phyloP scores from a whole-genome alignment of 2,329 filamentous ascomycete genomes.

The Fusarium caatingaense region DNA sequence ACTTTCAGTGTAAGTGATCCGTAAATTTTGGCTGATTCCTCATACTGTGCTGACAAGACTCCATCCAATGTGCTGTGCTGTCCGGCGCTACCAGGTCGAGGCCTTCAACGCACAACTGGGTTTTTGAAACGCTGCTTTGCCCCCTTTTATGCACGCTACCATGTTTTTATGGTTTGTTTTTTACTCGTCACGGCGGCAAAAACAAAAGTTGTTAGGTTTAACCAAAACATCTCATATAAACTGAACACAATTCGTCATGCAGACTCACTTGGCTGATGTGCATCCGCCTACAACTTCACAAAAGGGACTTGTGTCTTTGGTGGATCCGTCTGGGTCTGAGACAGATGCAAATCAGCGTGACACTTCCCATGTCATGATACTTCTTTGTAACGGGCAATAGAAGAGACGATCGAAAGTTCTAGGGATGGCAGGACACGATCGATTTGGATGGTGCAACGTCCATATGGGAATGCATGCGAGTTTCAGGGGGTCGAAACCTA shows the following conservation, averaged over 20 bases:
- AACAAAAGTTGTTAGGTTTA: background rate
- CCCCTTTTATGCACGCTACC: conserved; percentile 19
- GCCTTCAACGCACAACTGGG: conserved; percentile 22
- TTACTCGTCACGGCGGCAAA: conserved; percentile 9
- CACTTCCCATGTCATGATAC: conserved; percentile 13
- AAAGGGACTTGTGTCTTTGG: conserved; percentile 5
- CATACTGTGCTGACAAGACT: conserved; percentile 22
- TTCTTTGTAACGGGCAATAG: conserved; percentile 18
- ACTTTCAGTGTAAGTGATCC: conserved; percentile 7
- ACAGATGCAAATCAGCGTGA: conserved; percentile 15
- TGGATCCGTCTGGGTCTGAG: conserved; percentile 16
- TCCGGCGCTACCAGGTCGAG: conserved; percentile 34
- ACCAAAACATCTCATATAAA: background rate
- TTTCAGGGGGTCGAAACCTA: conserved; percentile 35
- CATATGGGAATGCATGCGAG: conserved; percentile 29
- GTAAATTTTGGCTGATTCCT: background rate
- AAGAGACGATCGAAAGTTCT: conserved; percentile 30
- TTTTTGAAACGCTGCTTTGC: conserved; percentile 29
- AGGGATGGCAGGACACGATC: conserved; percentile 19
- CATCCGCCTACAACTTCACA: conserved; percentile 1
- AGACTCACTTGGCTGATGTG: conserved; percentile 3
- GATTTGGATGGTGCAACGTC: conserved; percentile 19
- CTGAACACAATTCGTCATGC: conserved; percentile 26
- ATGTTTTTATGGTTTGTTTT: background rate
- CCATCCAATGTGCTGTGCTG: conserved; percentile 14